Base-by-base conservation (phyloP, 768 basidiomycete species). In the Tulasnella calospora region DNA sequence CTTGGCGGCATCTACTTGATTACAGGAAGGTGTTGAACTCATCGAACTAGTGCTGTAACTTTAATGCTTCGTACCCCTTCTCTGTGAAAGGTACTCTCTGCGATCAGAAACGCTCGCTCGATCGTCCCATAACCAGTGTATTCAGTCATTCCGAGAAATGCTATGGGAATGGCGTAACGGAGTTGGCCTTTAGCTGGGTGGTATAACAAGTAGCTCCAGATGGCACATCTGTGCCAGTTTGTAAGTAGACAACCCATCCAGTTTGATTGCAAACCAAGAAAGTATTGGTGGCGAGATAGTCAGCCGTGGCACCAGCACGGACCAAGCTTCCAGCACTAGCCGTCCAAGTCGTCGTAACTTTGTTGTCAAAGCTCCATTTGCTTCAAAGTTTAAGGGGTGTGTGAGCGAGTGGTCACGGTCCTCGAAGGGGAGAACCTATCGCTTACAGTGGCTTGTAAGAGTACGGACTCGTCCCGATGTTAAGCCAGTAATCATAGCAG, bases 231-330 rank as follows among this genome's bases (percentile, higher is more conserved):
- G 46, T 57, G 5, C 74, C 74, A 6, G 41, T 57, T 38, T 75
- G 74, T 35, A 75, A 75, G 35, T 75, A 75, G 36, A 75, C 23
- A 13, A 57, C 74, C 46, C 71, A 73, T 21, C 27, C 36, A 38
- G 13, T 40, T 33, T 73, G 40, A 21, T 73, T 40, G 71, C 71
- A 73, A 23, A 23, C 71, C 23, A 73, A 47, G 36, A 73, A 73
- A 12, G 27, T 41, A 21, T 47, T 41, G 71, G 40, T 73, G 71
- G 71, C 40, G 21, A 21, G 38, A n/a, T 47, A 40, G 19, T 73
- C 46, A 13, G 38, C 27, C 12, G 71, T 41, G 7, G 3, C 17
- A 40, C 71, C 40, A n/a, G 40, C 61, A 12, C 21, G 71, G 9
- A 41, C 38, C 40, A 67, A 33, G 13, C 33, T 73, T 41, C 38